A percentile compares a stretch with the other conserved stretches of the same genome.
These are phyloP conservation scores for Ustilago vetiveriae DNA, from an alignment of 1,284 basidiomycete genomes.

Conservation along the genomic window DNA sequence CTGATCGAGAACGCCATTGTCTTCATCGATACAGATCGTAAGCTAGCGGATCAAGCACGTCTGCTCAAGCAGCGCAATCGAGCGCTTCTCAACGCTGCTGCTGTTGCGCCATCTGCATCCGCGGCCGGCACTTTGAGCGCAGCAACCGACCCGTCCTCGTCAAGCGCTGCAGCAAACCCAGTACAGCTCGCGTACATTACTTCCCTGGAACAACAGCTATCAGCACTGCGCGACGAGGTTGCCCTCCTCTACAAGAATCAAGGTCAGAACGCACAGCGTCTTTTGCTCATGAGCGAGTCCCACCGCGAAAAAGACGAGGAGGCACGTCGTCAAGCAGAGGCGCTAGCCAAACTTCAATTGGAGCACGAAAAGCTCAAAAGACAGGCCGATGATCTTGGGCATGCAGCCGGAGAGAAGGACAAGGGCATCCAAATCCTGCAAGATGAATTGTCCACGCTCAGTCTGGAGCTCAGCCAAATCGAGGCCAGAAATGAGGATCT, in stretches of 20 bases:
- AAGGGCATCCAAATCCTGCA: slow-evolving; percentile 87
- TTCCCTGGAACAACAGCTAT: slow-evolving; percentile 91
- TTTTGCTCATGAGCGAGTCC: slow-evolving; percentile 91
- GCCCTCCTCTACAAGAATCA: slow-evolving; percentile 95
- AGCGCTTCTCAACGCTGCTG: slow-evolving; percentile 42
- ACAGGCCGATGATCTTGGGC: slow-evolving; percentile 71
- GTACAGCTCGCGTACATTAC: slow-evolving; percentile 85
- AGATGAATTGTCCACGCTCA: slow-evolving; percentile 72
- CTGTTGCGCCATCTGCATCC: slow-evolving; percentile 20
- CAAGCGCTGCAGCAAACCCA: slow-evolving; percentile 71
- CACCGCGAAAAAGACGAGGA: slow-evolving; percentile 89
- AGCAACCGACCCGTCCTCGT: slow-evolving; percentile 6
- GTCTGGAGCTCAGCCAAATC: slow-evolving; percentile 81
- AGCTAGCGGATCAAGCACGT: slow-evolving; percentile 44
- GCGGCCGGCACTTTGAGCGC: slow-evolving; percentile 3
- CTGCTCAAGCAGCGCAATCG: slow-evolving; percentile 49
- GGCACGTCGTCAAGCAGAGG: slow-evolving; percentile 79
- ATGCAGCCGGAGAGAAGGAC: slow-evolving; percentile 82
- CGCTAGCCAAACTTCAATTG: slow-evolving; percentile 76
- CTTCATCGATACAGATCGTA: slow-evolving; percentile 25
- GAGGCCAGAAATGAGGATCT: slow-evolving; percentile 85
- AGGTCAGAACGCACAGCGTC: slow-evolving; percentile 90
- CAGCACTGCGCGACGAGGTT: slow-evolving; percentile 85
- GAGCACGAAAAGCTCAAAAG: slow-evolving; percentile 75
- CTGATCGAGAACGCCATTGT: background rate